These are phyloP conservation scores for Sphaerostilbella broomeana DNA, from an alignment of 2,329 filamentous ascomycete genomes.

Conservation along the genomic window DNA sequence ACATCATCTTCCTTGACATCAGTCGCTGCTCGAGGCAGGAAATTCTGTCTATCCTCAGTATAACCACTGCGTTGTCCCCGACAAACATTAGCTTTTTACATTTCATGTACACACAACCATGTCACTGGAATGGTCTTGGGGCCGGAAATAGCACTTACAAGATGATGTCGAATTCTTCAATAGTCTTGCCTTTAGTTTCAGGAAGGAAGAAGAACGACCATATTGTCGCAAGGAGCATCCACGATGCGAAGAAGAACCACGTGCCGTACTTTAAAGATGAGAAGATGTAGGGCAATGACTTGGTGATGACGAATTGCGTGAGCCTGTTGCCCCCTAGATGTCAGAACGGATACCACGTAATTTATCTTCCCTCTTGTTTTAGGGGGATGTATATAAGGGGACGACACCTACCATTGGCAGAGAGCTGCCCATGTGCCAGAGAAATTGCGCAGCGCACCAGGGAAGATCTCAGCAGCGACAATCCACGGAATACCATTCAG, in stretches of 20 bases:
- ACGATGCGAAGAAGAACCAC: slow-evolving; percentile 51
- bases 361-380: too few relatives aligned
- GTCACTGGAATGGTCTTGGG: too few relatives aligned
- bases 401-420: slow-evolving; percentile 27
- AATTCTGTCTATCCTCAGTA: slow-evolving; percentile 4
- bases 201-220: slow-evolving; percentile 48
- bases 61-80: slow-evolving; percentile 1
- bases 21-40: slow-evolving; percentile 3
- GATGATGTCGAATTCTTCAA: slow-evolving; percentile 45
- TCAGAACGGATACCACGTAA: background rate
- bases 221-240: slow-evolving; percentile 41
- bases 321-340: slow-evolving; percentile 18
- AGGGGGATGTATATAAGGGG: too few relatives aligned
- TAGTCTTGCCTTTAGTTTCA: slow-evolving; percentile 48
- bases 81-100: background rate
- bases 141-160: slow-evolving; percentile 20
- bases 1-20: slow-evolving; percentile 7
- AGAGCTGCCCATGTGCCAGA: slow-evolving; percentile 36
- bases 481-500: slow-evolving; percentile 42
- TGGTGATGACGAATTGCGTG: slow-evolving; percentile 38
- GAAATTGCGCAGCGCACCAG: slow-evolving; percentile 35
- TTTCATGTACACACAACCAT: background rate
- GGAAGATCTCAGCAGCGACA: slow-evolving; percentile 39
- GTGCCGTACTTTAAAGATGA: slow-evolving; percentile 41
- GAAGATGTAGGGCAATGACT: slow-evolving; percentile 40